A percentile compares a stretch with the other conserved stretches of the same genome.
These are phyloP conservation scores for Vicia sativa DNA, from an alignment of 306 rosid species.

Conservation along the genomic window DNA sequence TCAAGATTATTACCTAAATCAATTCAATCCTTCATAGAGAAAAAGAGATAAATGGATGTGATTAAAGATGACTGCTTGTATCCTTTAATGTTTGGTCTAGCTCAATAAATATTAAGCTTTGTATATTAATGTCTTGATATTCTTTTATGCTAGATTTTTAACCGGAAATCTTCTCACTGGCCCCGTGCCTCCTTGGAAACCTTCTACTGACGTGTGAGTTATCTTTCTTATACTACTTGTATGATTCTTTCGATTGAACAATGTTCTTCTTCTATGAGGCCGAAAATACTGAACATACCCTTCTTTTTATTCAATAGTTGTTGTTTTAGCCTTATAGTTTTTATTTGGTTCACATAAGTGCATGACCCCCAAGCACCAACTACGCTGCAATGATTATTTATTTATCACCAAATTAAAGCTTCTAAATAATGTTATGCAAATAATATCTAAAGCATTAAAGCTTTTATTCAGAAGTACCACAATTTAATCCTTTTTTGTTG, in stretches of 20 bases:
- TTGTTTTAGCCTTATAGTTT: background rate
- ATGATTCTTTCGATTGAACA: conserved; percentile 1
- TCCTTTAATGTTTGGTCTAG: background rate
- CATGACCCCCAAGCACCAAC: background rate
- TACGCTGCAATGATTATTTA: background rate
- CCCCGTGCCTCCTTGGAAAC: background rate
- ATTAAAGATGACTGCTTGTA: background rate
- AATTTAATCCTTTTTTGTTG: background rate
- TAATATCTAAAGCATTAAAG: background rate
- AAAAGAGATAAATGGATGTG: background rate
- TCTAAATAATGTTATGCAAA: background rate
- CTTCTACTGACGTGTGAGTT: background rate
- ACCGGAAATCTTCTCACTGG: conserved; percentile 26
- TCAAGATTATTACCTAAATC: background rate
- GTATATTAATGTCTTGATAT: conserved; percentile 4
- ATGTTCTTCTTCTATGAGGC: background rate
- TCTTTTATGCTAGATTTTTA: conserved; percentile 16
- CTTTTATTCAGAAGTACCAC: background rate
- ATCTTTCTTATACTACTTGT: background rate
- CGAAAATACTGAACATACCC: background rate
- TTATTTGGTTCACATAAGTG: background rate
- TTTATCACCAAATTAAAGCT: background rate
- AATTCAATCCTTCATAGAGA: background rate
- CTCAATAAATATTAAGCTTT: conserved; percentile 1
- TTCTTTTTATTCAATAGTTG: background rate